phyloP scores from a whole-genome alignment of 1,284 basidiomycete genomes.

The Flammula alnicola region DNA sequence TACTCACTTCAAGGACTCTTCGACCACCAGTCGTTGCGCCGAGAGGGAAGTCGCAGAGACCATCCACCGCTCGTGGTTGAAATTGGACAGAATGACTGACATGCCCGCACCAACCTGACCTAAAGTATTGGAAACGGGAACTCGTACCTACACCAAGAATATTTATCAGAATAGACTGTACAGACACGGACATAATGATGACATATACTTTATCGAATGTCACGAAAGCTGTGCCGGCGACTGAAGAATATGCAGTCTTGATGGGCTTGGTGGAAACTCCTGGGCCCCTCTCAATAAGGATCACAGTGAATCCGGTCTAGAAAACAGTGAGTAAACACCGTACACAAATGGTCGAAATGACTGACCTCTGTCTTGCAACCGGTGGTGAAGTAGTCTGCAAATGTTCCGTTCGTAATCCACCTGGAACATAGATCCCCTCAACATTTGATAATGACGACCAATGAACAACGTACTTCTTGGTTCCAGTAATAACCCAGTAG shows the following conservation, averaged over 20 bases:
- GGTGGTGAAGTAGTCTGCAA: constrained; percentile 82
- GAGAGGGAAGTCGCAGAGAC: constrained; percentile 75
- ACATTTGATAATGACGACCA: not conserved
- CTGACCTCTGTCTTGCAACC: constrained; percentile 69
- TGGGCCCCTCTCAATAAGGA: constrained; percentile 81
- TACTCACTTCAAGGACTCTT: constrained; percentile 78
- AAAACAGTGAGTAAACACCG: constrained; percentile 7
- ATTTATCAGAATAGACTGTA: not conserved
- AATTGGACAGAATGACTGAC: constrained; percentile 84
- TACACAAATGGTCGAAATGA: constrained; percentile 6
- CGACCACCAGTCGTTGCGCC: constrained; percentile 73
- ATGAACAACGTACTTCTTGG: constrained; percentile 66
- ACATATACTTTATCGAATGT: constrained; percentile 81
- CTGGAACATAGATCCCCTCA: constrained; percentile 35
- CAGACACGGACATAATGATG: not conserved
- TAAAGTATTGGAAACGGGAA: constrained; percentile 85
- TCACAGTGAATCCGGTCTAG: constrained; percentile 83
- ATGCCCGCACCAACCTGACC: constrained; percentile 88
- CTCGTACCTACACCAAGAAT: constrained; percentile 54
- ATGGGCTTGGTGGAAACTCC: constrained; percentile 91
- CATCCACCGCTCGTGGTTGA: constrained; percentile 88
- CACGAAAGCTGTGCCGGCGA: constrained; percentile 90
- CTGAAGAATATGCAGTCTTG: constrained; percentile 87
- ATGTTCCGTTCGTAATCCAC: constrained; percentile 94
- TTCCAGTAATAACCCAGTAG: constrained; percentile 86